A percentile compares a stretch with the other conserved stretches of the same genome.
Evolutionary conservation across 1,284 basidiomycete species (phyloP).

Genomic region (Flammula alnicola): DNA sequence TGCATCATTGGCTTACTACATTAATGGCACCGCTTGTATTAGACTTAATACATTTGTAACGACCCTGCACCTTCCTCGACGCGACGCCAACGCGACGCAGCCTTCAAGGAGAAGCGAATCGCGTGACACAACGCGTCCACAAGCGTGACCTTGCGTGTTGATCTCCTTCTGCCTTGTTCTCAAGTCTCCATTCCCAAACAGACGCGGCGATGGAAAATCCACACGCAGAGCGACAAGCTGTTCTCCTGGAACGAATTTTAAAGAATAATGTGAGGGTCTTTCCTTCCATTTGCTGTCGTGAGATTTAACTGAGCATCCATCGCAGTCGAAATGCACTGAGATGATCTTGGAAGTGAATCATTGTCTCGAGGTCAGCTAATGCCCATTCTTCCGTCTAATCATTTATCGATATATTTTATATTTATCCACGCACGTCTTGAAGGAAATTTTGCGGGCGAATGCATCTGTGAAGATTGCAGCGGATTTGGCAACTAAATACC

Average conservation of each 20-base stretch:
- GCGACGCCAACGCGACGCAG: too few species aligned
- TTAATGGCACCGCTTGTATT: too few species aligned
- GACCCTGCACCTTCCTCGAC: too few species aligned
- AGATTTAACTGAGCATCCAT: constrained; percentile 2
- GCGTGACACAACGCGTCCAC: constrained; percentile 23
- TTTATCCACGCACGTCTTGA: constrained; percentile 10
- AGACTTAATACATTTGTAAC: too few species aligned
- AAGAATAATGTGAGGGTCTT: constrained; percentile 80
- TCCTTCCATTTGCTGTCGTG: constrained; percentile 15
- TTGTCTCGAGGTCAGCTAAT: constrained; percentile 63
- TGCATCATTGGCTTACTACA: too few species aligned
- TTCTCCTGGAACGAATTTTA: constrained; percentile 86
- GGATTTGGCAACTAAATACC: constrained; percentile 79
- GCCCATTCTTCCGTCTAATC: neutral
- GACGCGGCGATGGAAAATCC: constrained; percentile 78
- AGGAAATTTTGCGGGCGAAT: constrained; percentile 78
- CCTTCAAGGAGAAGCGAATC: neutral
- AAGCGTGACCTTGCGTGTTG: neutral
- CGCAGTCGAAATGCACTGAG: constrained; percentile 79
- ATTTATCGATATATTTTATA: neutral
- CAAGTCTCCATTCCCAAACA: too few species aligned
- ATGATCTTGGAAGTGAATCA: constrained; percentile 82
- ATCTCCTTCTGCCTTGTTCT: neutral
- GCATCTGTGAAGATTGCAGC: constrained; percentile 75
- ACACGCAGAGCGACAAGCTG: constrained; percentile 89